Evolutionary conservation across 768 basidiomycete species (phyloP).

Genomic region (Galerina sulciceps): DNA sequence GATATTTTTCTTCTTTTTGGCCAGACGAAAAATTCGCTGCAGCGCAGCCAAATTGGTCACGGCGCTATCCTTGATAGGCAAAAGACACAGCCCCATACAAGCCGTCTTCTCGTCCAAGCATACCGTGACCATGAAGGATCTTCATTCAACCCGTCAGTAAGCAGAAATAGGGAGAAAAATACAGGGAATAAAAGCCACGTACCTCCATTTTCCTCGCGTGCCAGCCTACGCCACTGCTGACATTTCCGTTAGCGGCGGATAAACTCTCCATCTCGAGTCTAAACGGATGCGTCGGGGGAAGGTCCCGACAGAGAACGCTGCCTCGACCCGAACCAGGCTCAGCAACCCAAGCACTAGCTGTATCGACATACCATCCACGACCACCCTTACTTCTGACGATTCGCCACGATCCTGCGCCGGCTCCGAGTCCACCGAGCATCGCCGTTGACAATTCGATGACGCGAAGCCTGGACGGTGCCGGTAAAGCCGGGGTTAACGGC

Average conservation of each 20-base stretch:
- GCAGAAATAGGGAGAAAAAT: background rate
- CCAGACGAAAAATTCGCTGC: background rate
- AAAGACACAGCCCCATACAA: constrained; percentile 94
- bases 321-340: constrained; percentile 38
- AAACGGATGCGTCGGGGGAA: constrained; percentile 66
- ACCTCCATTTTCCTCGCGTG: constrained; percentile 98
- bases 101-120: constrained; percentile 92
- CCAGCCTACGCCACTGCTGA: constrained; percentile 93
- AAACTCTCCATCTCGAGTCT: constrained; percentile 73
- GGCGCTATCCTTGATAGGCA: constrained; percentile 82
- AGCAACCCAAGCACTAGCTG: constrained; percentile 81
- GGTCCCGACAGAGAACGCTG: constrained; percentile 60
- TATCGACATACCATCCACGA: constrained; percentile 94
- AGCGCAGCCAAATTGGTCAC: background rate
- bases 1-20: no score
- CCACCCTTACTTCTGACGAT: constrained; percentile 92
- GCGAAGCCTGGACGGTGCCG: constrained; percentile 74
- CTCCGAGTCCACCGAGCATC: constrained; percentile 73
- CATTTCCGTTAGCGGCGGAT: constrained; percentile 83
- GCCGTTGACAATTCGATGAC: constrained; percentile 84
- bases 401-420: constrained; percentile 85
- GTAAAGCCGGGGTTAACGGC: constrained; percentile 31
- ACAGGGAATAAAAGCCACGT: constrained; percentile 28
- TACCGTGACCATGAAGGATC: constrained; percentile 87
- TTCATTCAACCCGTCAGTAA: constrained; percentile 28